Conservation (phyloP, 192 early-diverging fungal species). For the Blastocladiella britannica region DNA sequence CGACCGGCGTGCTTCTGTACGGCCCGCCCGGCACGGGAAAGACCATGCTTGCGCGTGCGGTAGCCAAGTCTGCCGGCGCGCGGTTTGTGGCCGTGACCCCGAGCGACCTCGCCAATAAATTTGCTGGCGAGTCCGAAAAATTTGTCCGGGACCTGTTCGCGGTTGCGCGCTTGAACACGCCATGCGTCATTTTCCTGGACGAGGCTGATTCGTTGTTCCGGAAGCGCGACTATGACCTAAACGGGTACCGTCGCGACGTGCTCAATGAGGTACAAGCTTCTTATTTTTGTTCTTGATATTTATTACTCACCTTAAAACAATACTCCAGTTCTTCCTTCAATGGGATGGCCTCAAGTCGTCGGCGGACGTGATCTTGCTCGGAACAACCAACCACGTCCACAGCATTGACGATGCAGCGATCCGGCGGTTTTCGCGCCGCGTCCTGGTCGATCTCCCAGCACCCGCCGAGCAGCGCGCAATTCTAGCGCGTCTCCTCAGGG, state of each 20-base stretch:
- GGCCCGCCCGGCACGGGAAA: slow-evolving; percentile 76
- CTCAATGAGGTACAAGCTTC: too few species aligned
- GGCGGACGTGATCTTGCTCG: slow-evolving; percentile 63
- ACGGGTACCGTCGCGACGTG: slow-evolving; percentile 49
- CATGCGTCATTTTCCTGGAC: slow-evolving; percentile 94
- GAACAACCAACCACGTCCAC: slow-evolving; percentile 88
- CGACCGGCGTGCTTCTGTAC: slow-evolving; percentile 55
- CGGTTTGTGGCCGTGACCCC: slow-evolving; percentile 55
- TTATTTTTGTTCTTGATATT: too few species aligned
- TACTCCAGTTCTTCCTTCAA: slow-evolving; percentile 92
- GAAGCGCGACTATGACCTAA: slow-evolving; percentile 31
- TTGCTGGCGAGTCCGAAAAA: slow-evolving; percentile 93
- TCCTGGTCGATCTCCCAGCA: slow-evolving; percentile 77
- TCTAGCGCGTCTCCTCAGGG: slow-evolving; percentile 48
- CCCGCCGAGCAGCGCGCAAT: slow-evolving; percentile 53
- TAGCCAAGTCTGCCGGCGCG: slow-evolving; percentile 61
- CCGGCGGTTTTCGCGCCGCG: slow-evolving; percentile 69
- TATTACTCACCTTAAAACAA: too few species aligned
- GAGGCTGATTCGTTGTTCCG: slow-evolving; percentile 85
- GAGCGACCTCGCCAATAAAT: slow-evolving; percentile 65
- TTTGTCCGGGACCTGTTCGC: slow-evolving; percentile 84
- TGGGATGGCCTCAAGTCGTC: slow-evolving; percentile 71
- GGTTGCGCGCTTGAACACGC: slow-evolving; percentile 69
- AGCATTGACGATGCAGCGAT: slow-evolving; percentile 92
- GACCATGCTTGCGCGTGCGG: slow-evolving; percentile 65